Evolutionary conservation across 2,329 filamentous ascomycete genomes (phyloP), one percentile per base, ranked within the genome.

Genomic region (Epichloe coenophiala): DNA sequence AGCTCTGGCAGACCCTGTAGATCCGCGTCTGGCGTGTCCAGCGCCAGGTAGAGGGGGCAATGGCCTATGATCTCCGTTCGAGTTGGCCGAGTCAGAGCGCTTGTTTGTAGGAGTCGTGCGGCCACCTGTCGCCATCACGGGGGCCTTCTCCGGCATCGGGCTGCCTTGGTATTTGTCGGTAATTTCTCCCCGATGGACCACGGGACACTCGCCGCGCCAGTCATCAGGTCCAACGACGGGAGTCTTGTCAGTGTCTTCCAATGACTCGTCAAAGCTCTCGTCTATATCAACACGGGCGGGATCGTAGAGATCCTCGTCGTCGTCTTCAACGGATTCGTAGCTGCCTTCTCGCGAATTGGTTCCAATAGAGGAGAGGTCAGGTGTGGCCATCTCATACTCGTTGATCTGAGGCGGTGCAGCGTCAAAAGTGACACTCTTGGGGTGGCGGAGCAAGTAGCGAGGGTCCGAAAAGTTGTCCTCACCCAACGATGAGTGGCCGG

Each of bases 371-470:
- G 91, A 96, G n/a, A 94, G 80, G 62, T 96, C 93, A 11, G 93
- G 93, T 2, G 93, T 98, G 36, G 88, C 86, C 86, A 96, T 90
- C 68, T 97, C 93, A 65, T 97, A 98, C 69, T 98, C 93, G 63
- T 97, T 95, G 61, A 98, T 78, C 63, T 95, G 87, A 23, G 93
- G 93, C 21, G 91, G 91, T 2, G 88, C 89, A 37, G 84, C 86
- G 68, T 97, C 89, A 64, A 98, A 98, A 1, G 91, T 98, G 52
- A 98, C 93, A 61, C 90, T 96, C 74, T 98, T 98, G 45, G 88
- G 83, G 67, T 95, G 87, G 49, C 89, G 85, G 63, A 88, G 85
- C 41, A 89, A 74, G 12, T 75, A 77, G 56, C 80, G 81, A 49
- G 85, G 83, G 6, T 78, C 78, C 37, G 81, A 78, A 15, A 84